Evolutionary conservation across 768 basidiomycete species (phyloP).

Genomic region (Panus rudis): DNA sequence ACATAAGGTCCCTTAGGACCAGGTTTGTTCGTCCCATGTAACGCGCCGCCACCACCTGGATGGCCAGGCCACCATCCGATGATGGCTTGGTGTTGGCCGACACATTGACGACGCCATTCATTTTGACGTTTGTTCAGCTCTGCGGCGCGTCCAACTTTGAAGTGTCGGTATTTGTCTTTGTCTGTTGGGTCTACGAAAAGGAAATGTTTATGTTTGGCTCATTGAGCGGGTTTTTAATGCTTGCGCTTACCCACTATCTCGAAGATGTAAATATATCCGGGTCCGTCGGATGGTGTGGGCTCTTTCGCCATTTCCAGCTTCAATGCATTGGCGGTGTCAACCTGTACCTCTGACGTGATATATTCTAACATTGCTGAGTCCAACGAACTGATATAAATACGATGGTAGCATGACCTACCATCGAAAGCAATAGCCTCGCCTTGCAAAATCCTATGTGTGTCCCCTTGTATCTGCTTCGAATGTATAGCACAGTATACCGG

Average conservation of each 20-base stretch:
- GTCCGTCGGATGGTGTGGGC: constrained; percentile 47
- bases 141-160: constrained; percentile 76
- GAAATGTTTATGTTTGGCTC: not conserved
- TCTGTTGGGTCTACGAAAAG: constrained; percentile 21
- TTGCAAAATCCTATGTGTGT: constrained; percentile 53
- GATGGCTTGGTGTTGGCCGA: constrained; percentile 65
- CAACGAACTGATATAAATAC: not conserved
- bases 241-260: constrained; percentile 58
- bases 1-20: constrained; percentile 60
- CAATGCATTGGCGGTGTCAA: constrained; percentile 52
- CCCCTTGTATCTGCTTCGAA: constrained; percentile 39
- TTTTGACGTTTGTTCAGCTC: constrained; percentile 68
- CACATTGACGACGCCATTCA: constrained; percentile 79
- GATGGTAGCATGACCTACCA: constrained; percentile 30
- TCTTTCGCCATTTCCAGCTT: constrained; percentile 48
- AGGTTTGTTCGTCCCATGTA: constrained; percentile 58
- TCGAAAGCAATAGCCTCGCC: constrained; percentile 49
- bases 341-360: constrained; percentile 59
- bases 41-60: constrained; percentile 32
- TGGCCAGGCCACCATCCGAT: constrained; percentile 70
- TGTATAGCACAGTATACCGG: constrained; percentile 64
- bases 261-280: constrained; percentile 78
- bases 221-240: not conserved
- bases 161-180: constrained; percentile 41
- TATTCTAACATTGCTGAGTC: constrained; percentile 38